Evolutionary conservation across 2,329 filamentous ascomycete genomes (phyloP), one percentile per base, ranked within the genome.

Genomic region (Aspergillus sp.): DNA sequence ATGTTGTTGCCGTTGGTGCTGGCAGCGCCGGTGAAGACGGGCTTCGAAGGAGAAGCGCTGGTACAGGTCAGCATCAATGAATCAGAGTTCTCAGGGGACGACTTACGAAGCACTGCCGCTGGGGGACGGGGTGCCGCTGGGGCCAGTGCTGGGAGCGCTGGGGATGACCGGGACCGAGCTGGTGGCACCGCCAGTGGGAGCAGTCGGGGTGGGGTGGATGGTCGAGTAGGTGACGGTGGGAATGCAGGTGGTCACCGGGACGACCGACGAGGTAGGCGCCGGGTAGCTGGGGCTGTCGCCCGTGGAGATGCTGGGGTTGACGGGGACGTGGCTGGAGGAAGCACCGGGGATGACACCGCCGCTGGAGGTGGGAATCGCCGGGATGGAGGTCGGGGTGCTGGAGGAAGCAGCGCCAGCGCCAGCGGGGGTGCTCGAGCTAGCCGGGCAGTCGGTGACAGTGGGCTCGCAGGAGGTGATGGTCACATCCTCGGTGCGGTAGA

Each of bases 381-480:
- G 7, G n/a, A 29, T 29, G 5, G 24, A 36, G 20, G 38, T 16
- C 30, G 27, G 27, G 29, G 20, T 35, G 28, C 15, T 19, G 36
- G 35, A 36, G 16, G 37, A 34, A 13, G 44, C 42, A 29, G 36
- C 46, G 30, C 39, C 41, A 40, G 39, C 45, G 35, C 41, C 36
- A 38, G 51, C 41, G 36, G 44, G 44, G 40, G 50, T 43, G 37
- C 42, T 46, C 32, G 34, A 30, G 30, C 36, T 34, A 39, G 48
- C 57, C 28, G 60, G 58, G 59, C 78, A 82, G 74, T 80, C 52
- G 57, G 72, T 70, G 52, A 80, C 74, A 40, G 67, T 67, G 30
- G 74, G 63, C 37, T 60, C 68, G 68, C 74, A 78, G 33, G 71
- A 74, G 58, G 72, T 78, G 69, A 79, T 64, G 61, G 75, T 79